A percentile compares a stretch with the other conserved stretches of the same genome.
Evolutionary conservation across 2,329 filamentous ascomycete genomes (phyloP).

Genomic region (Fusarium brevicatenulatum): DNA sequence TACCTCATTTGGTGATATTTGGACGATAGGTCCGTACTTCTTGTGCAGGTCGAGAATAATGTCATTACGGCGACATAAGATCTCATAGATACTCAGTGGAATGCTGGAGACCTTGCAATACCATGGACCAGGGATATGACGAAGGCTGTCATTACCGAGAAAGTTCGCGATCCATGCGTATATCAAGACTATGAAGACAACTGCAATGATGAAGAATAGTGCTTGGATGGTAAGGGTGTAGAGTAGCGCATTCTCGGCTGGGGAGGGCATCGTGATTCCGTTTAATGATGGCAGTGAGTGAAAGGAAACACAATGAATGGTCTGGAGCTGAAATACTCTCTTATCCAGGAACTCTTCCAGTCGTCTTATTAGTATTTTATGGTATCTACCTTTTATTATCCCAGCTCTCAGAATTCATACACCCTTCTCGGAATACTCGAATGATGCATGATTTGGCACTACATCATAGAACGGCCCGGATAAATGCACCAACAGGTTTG

Average conservation of each 20-base stretch:
- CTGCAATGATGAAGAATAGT: neutral
- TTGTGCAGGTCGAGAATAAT: neutral
- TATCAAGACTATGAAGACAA: neutral
- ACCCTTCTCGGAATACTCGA: neutral
- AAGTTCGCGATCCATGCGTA: neutral
- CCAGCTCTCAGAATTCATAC: fast-evolving
- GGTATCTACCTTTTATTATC: neutral
- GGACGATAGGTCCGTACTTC: neutral
- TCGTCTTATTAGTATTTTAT: neutral
- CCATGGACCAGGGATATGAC: neutral
- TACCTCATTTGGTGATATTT: neutral
- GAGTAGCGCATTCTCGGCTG: fast-evolving
- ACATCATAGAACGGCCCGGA: neutral
- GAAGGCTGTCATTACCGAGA: neutral
- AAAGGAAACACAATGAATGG: neutral
- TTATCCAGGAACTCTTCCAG: fast-evolving
- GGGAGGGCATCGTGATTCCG: neutral
- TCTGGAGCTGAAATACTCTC: too few relatives aligned
- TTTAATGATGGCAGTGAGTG: neutral
- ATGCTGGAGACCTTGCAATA: neutral
- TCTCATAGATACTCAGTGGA: neutral
- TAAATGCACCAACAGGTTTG: neutral
- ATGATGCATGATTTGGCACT: neutral
- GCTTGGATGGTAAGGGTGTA: neutral
- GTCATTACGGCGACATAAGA: neutral